Evolutionary conservation across 306 rosid genomes (phyloP), one percentile per base, ranked within the genome.

Genomic region (Adenanthera pavonina): DNA sequence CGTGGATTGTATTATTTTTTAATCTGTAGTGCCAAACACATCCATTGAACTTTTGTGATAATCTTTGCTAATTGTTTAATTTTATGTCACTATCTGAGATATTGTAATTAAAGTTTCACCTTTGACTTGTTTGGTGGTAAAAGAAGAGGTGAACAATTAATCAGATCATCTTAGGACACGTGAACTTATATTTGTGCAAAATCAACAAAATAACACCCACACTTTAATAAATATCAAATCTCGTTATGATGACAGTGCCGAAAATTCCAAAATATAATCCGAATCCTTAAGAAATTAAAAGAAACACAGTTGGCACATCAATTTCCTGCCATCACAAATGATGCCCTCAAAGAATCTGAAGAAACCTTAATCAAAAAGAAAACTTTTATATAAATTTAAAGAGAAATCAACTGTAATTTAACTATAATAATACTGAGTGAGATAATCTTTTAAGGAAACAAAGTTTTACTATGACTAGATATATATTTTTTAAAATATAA

Each of bases 361-460:
- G n/a, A n/a, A 54, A n/a, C 19, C 61, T 54, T 54, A 54, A 17
- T n/a, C 61, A 54, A 19, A 10, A 54, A n/a, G 30, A 8, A 17
- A 54, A 53, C 19, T 7, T 15, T 4, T 52, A 52, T 15, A 49
- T 52, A 16, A 52, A 52, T 52, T 16, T 5, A 52, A 5, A 16
- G 19, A 52, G 30, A 25, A 25, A 25, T 25, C 30, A 25, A 25
- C 30, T 25, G 30, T 25, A 25, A 25, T 25, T 25, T 25, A 25
- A 25, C 30, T 25, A 25, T 25, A 25, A 79, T 81, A 44, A 84
- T 78, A 72, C 78, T 69, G n/a, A 74, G 33, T 78, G 43, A 40
- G 78, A 87, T 84, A 51, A 87, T 84, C 72, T 70, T 40, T 56
- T 25, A 25, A 70, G 59, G 65, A 57, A 61, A 52, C 40, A 81